Conservation (phyloP, 805 yeast species). For the Ogataea glucozyma region DNA sequence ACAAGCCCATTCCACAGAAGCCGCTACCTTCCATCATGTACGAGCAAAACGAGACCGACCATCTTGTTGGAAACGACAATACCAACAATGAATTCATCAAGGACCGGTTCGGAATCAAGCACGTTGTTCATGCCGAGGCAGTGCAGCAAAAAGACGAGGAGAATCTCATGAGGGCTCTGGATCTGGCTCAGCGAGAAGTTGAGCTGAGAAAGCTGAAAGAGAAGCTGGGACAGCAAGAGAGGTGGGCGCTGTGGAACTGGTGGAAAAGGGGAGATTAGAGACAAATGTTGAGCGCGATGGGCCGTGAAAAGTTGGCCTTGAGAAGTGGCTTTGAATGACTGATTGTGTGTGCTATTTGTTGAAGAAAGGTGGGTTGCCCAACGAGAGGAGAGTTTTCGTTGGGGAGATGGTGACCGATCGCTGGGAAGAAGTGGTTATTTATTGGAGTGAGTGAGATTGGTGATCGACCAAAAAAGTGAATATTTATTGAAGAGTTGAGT, state of each 20-base stretch:
- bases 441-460: too few species aligned
- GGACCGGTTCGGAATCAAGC: constrained; percentile 65
- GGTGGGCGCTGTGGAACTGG: constrained; percentile 31
- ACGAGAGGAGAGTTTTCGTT: too few species aligned
- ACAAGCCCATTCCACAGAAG: constrained; percentile 41
- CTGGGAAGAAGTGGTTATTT: too few species aligned
- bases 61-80: constrained; percentile 35
- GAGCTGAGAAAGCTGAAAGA: constrained; percentile 22
- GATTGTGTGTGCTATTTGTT: too few species aligned
- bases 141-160: constrained; percentile 70
- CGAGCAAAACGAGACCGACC: constrained; percentile 40
- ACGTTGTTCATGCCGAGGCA: constrained; percentile 72
- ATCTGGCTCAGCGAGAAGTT: constrained; percentile 40
- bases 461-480: too few species aligned
- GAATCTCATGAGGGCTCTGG: constrained; percentile 45
- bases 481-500: too few species aligned
- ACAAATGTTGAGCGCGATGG: too few species aligned
- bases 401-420: too few species aligned
- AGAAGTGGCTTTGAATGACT: too few species aligned
- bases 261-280: too few species aligned
- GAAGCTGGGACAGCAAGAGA: constrained; percentile 7
- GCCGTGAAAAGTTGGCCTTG: too few species aligned
- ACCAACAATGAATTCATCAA: constrained; percentile 48
- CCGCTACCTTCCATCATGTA: constrained; percentile 38
- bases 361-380: too few species aligned